Percentiles rank a stretch among this genome's conserved stretches.
Evolutionary conservation across 345 rosid genomes (phyloP).

Genomic region (Bruguiera parviflora): DNA sequence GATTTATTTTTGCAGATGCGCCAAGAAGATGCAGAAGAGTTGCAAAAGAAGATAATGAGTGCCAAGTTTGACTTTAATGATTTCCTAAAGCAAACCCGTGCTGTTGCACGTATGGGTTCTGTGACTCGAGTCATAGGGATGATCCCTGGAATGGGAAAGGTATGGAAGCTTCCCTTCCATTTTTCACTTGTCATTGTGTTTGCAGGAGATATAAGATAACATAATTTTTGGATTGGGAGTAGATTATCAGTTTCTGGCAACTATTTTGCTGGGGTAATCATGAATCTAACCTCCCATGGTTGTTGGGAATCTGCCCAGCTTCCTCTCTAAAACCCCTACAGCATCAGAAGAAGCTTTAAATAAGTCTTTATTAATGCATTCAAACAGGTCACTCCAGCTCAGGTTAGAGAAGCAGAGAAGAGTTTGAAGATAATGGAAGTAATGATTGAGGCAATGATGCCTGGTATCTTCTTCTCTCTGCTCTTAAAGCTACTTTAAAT

Average conservation of each 20-base stretch:
- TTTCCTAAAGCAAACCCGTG: slow-evolving; percentile 88
- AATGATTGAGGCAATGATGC: slow-evolving; percentile 91
- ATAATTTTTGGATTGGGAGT: not conserved
- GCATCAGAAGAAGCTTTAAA: slow-evolving; percentile 1
- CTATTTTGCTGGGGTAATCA: slow-evolving; percentile 2
- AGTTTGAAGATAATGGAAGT: slow-evolving; percentile 76
- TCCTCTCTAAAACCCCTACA: not conserved
- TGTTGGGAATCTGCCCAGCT: not conserved
- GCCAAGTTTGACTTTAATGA: slow-evolving; percentile 97
- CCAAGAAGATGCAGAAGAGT: slow-evolving; percentile 95
- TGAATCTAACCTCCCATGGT: not conserved
- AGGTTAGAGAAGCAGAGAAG: slow-evolving; percentile 93
- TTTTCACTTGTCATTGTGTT: not conserved
- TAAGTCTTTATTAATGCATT: slow-evolving; percentile 4
- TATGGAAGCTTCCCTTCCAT: slow-evolving; percentile 21
- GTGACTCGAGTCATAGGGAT: slow-evolving; percentile 90
- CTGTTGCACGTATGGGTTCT: slow-evolving; percentile 98
- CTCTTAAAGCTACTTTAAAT: slow-evolving; percentile 7
- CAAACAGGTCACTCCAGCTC: slow-evolving; percentile 79
- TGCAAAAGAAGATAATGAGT: slow-evolving; percentile 97
- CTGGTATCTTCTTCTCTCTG: slow-evolving; percentile 47
- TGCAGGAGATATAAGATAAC: not conserved
- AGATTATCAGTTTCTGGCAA: not conserved
- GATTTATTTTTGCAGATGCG: slow-evolving; percentile 54
- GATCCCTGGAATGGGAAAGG: slow-evolving; percentile 99